These are phyloP conservation scores for Fusarium pilosicola DNA, from an alignment of 2,329 filamentous ascomycete species.

Conservation along the genomic window DNA sequence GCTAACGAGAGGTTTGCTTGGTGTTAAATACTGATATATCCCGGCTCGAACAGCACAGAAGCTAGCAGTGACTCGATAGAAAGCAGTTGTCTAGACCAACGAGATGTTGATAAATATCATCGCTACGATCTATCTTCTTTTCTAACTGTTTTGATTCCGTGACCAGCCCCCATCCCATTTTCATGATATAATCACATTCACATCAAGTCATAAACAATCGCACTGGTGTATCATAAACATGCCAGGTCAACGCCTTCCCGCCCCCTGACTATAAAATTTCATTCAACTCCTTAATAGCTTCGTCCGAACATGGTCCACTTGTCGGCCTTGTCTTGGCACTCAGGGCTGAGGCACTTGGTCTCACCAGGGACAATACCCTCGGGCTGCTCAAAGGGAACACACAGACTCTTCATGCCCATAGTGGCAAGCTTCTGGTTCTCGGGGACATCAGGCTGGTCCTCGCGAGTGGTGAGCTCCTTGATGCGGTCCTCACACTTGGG, in stretches of 20 bases:
- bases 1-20: constrained; percentile 82
- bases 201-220: constrained; percentile 45
- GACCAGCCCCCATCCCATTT: constrained; percentile 30
- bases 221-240: constrained; percentile 46
- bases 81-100: constrained; percentile 14
- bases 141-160: constrained; percentile 34
- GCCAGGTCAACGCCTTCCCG: constrained; percentile 43
- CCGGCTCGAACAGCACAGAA: neutral
- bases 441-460: constrained; percentile 64
- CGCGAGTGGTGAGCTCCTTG: constrained; percentile 88
- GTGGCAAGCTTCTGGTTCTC: constrained; percentile 65
- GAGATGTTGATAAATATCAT: constrained; percentile 26
- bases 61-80: neutral
- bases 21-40: constrained; percentile 62
- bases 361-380: constrained; percentile 79
- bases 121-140: constrained; percentile 38
- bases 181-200: constrained; percentile 43
- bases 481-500: constrained; percentile 90
- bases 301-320: constrained; percentile 94
- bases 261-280: constrained; percentile 37
- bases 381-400: constrained; percentile 85
- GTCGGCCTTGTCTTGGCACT: constrained; percentile 80
- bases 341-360: constrained; percentile 92
- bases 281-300: constrained; percentile 61
- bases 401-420: constrained; percentile 77